These are phyloP conservation scores for Torrubiella hemipterigena DNA, from an alignment of 2,329 filamentous ascomycete species.

Conservation along the genomic window DNA sequence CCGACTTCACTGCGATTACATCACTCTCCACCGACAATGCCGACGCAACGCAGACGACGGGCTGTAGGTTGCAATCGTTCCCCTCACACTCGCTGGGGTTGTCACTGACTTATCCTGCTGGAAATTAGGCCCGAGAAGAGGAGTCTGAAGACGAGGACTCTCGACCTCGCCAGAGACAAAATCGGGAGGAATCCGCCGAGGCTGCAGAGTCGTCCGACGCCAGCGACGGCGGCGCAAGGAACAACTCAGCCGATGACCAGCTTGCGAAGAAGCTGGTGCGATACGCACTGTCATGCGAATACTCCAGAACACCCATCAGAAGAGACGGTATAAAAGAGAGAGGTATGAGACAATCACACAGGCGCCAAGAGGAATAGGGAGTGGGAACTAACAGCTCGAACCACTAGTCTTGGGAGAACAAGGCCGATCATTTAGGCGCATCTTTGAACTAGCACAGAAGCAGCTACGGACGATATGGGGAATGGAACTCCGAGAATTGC, in stretches of 20 bases:
- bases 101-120: too few relatives aligned
- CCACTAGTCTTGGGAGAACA: slow-evolving; percentile 60
- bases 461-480: slow-evolving; percentile 65
- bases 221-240: slow-evolving; percentile 19
- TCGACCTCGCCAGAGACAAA: slow-evolving; percentile 18
- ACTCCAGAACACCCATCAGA: slow-evolving; percentile 45
- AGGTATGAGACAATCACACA: slow-evolving; percentile 25
- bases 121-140: slow-evolving; percentile 16
- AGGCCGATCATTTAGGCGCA: slow-evolving; percentile 56
- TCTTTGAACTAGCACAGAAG: slow-evolving; percentile 68
- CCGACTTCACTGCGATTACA: too few relatives aligned
- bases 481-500: slow-evolving; percentile 85
- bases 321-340: slow-evolving; percentile 52
- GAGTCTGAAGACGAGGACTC: slow-evolving; percentile 20
- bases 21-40: too few relatives aligned
- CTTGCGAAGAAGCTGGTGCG: slow-evolving; percentile 56
- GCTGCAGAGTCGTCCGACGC: slow-evolving; percentile 25
- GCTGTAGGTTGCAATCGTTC: too few relatives aligned
- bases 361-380: rapidly evolving
- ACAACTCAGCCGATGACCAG: slow-evolving; percentile 32
- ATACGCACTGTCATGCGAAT: slow-evolving; percentile 56
- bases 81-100: too few relatives aligned
- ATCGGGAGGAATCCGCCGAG: slow-evolving; percentile 16
- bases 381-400: slow-evolving; percentile 5
- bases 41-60: too few relatives aligned